A percentile compares a stretch with the other conserved stretches of the same genome.
phyloP scores from a whole-genome alignment of 495 filamentous ascomycete species.

The Schizothecium vesticola region DNA sequence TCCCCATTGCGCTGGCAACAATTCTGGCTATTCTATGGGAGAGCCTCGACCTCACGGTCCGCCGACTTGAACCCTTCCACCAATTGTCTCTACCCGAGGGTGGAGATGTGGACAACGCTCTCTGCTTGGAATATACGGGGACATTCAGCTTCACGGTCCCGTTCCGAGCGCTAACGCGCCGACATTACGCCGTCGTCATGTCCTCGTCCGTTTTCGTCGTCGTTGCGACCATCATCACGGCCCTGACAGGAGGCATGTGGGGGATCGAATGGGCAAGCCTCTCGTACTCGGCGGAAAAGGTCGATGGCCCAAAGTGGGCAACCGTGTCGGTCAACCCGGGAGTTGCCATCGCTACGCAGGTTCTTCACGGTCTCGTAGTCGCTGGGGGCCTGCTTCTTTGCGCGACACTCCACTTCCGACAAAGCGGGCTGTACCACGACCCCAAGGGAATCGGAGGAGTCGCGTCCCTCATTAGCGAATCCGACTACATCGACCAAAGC shows the following conservation, averaged over 20 bases:
- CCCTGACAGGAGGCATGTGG: neutral
- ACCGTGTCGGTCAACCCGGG: neutral
- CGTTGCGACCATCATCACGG: neutral
- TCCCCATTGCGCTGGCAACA: neutral
- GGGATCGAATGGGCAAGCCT: constrained; percentile 1
- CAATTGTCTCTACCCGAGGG: neutral
- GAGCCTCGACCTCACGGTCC: neutral
- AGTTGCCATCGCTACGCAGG: neutral
- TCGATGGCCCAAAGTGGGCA: neutral
- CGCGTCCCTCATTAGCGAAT: neutral
- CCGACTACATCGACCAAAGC: neutral
- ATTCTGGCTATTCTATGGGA: neutral
- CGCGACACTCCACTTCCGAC: neutral
- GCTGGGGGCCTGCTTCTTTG: neutral
- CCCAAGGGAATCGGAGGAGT: neutral
- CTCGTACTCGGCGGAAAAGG: neutral
- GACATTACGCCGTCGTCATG: neutral
- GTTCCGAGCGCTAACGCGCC: neutral
- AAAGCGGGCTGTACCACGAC: neutral
- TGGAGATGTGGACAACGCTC: neutral
- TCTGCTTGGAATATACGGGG: neutral
- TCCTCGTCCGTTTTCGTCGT: neutral
- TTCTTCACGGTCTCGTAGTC: neutral
- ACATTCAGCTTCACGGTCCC: neutral
- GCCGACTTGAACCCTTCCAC: constrained; percentile 1